Base-by-base conservation (phyloP, 768 basidiomycete genomes). In the Collybia nuda region DNA sequence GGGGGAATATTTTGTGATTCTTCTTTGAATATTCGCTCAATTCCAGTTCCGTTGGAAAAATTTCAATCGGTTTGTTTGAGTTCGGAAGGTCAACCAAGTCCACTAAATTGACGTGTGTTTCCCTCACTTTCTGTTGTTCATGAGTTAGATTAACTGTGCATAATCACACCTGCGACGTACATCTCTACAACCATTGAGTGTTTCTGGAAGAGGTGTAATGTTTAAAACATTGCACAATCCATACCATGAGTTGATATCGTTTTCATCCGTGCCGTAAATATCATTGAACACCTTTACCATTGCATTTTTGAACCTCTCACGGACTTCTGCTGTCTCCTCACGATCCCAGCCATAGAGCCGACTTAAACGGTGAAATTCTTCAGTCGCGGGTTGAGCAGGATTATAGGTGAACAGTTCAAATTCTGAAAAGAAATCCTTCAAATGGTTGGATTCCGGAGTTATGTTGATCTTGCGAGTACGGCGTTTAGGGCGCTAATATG, bases 21-120 rank as follows among this genome's bases (percentile, higher is more conserved):
- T 1, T 5, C 2, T 9, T 48, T 0, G 70, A 71, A 48, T 76
- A 77, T 11, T 36, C 38, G 29, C 67, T 69, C 21, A 76, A 55
- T 3, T 51, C 62, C 0, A 37, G 2, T 12, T 69, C 69, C 1
- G 62, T 61, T 0, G 2, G 9, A 49, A 72, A 74, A 0, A 56
- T 49, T 0, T 11, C 49, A 12, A 65, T 48, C 0, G 44, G 47
- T 8, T 39, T 28, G 3, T 44, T 46, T 5, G 56, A 52, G 2
- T 47, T 48, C 2, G 36, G 43, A 5, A 50, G 52, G 45, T 73
- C 65, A 7, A 70, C 58, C 7, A 76, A 52, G 50, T 76, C 74
- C 3, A 74, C 65, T 15, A 75, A 57, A 52, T 76, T 76, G 36
- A 75, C 73, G 47, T 71, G 65, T 0, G 61, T 64, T 11, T 44